Evolutionary conservation across 257 asterid species (phyloP), one percentile per base, ranked within the genome.

Genomic region (Petunia secreta): DNA sequence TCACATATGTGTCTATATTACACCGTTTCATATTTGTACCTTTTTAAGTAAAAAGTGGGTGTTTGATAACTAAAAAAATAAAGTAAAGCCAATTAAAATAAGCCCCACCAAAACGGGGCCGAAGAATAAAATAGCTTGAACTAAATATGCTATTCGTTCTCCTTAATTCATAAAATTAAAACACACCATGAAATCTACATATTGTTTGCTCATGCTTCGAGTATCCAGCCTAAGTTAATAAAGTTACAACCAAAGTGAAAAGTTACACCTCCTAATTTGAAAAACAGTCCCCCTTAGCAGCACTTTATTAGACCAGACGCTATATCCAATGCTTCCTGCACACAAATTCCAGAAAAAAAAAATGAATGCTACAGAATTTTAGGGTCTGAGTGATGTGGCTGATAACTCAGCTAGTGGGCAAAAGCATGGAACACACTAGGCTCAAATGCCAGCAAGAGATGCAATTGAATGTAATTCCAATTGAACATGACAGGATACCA

Each of bases 241-340:
- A 71, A 3, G 50, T 48, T 11, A 50, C 13, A 48, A 34, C 41
- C 44, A 48, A 69, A 48, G 15, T 52, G 15, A 52, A 52, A 52
- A 52, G 5, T 10, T 52, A 15, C 57, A 52, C 57, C 15, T 5
- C 15, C 44, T 71, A 69, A 5, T 9, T 43, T 16, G 59, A 50
- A 2, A 69, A 46, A 2, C 5, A 13, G 2, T 59, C 50, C 44
- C 77, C 46, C 77, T 34, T 34, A 25, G 41, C 62, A 34, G 62
- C 62, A 71, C 41, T 34, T 48, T 9, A 46, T 34, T 57, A 25
- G 48, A 48, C 50, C 25, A 43, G 7, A 5, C 5, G 1, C 43
- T 0, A 50, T 34, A 11, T 71, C 77, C 62, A 34, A 44, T 11
- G 60, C 77, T 73, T 73, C 77, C 77, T 73, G 62, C 25, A 25